Evolutionary conservation across 163 green algal species (phyloP).

Genomic region (Smithsoniella earleae): DNA sequence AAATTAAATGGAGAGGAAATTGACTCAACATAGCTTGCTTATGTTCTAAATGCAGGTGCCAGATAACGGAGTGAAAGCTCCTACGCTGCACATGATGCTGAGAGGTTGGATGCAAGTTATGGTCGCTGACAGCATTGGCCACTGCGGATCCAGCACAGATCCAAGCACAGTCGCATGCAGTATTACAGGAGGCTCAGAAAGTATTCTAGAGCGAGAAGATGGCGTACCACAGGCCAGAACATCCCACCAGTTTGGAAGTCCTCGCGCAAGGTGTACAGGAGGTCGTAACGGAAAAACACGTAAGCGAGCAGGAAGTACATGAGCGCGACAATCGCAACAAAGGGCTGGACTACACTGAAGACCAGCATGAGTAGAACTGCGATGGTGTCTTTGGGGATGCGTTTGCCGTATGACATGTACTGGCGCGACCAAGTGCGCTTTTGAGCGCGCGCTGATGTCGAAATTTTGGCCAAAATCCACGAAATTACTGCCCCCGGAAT

Average conservation of each 20-base stretch:
- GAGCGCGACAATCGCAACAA: background rate
- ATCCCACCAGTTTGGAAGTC: slow-evolving; percentile 3
- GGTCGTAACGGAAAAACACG: slow-evolving; percentile 12
- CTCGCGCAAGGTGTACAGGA: slow-evolving; percentile 16
- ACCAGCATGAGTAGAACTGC: slow-evolving; percentile 17
- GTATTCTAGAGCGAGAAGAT: background rate
- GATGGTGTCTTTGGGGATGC: background rate
- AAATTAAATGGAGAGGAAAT: too few species aligned
- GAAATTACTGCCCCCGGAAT: background rate
- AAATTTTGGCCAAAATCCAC: slow-evolving; percentile 13
- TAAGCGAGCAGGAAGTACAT: background rate
- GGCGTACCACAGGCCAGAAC: slow-evolving; percentile 21
- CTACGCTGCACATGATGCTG: too few species aligned
- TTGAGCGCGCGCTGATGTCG: background rate
- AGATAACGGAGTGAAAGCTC: too few species aligned
- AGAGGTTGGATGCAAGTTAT: too few species aligned
- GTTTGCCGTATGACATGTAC: slow-evolving; percentile 11
- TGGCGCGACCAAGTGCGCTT: slow-evolving; percentile 25
- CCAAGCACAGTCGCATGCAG: too few species aligned
- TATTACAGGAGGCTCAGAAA: too few species aligned
- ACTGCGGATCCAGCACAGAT: too few species aligned
- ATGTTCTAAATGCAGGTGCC: too few species aligned
- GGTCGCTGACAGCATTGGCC: too few species aligned
- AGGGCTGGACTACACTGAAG: slow-evolving; percentile 12
- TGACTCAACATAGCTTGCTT: too few species aligned